Base-by-base conservation (phyloP, 2,329 filamentous ascomycete genomes). In the Curvularia eragrostidis region DNA sequence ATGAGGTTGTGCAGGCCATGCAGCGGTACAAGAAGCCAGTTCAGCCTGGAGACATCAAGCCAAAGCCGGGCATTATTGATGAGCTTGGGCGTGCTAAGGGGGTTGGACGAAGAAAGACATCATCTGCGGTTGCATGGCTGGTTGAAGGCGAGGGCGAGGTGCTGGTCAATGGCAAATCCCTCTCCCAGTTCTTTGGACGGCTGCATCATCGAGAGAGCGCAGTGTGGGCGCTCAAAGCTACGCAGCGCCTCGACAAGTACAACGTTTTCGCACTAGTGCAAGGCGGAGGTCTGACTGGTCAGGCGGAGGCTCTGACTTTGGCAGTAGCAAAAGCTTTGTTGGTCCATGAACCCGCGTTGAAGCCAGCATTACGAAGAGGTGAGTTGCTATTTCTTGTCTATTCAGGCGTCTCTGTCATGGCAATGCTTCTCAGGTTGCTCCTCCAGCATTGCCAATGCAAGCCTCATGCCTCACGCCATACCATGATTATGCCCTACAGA, bases 141-240 rank as follows among this genome's bases (percentile, higher is more conserved):
- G 92, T 99, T 4, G 94, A 98, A 79, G 95, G 95, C 5, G 92
- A 91, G 10, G 96, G 95, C 13, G 90, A 98, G 79, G 87, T 96
- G 13, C 77, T 96, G 66, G 83, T 99, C 76, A 99, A 99, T 75
- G 93, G 93, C 61, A 94, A 93, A 80, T 87, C 85, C n/a, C 81
- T 99, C 55, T 85, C 85, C 49, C 86, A 95, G 49, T 88, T 87
- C 21, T 99, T 99, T 76, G 91, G 89, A 32, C 88, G 95, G 34
- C 79, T 97, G 49, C 94, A 99, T 75, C 94, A 99, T 78, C 88
- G 95, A 42, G 95, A 98, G 81, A 97, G 92, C 73, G 94, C 91
- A 2, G 81, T 97, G 3, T 99, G 94, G 94, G 88, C 94, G 7
- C 79, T 99, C 71, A 92, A 93, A 71, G 85, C 87, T 48, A 96